Base-by-base conservation (phyloP, 345 rosid species). In the Anastatica hierochuntica region DNA sequence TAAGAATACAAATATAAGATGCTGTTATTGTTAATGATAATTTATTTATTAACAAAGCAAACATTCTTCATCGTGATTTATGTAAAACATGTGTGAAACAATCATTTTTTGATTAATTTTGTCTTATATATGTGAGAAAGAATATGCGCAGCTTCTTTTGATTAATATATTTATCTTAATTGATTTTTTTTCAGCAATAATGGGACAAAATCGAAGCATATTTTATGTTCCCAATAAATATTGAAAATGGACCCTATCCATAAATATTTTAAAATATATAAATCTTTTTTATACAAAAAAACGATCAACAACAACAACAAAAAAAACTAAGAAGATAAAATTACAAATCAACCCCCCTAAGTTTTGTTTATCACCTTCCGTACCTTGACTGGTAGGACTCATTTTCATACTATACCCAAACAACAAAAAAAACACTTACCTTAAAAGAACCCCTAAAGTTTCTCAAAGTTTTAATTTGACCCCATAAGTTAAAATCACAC, bases 161-260 rank as follows among this genome's bases (percentile, higher is more conserved):
- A n/a, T n/a, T n/a, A n/a, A n/a, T n/a, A n/a, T n/a, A n/a, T n/a
- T 21, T 21, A 21, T 21, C 24, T 21, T 21, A 21, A 21, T 48
- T 46, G n/a, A n/a, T n/a, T n/a, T n/a, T n/a, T n/a, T n/a, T n/a
- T 27, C 59, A 37, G 4, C 36, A 37, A 44, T 11, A 66, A 29
- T 58, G 65, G n/a, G 71, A 66, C 71, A 58, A 66, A 66, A 45
- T 5, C 9, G 52, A 51, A 52, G 60, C 43, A 66, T 66, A 66
- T 59, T 66, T 65, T 52, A 52, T 59, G 44, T 66, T 66, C 54
- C 66, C 66, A 13, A 59, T 31, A 21, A 23, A 45, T 15, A 43
- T 36, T 8, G 7, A 53, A 53, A 51, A 29, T 59, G 56, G 56
- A 66, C 61, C 36, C 44, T n/a, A 53, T 45, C 4, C 11, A 29